Evolutionary conservation across 1,139 yeast genomes (phyloP), one percentile per base, ranked within the genome.

Genomic region (Debaryomyces subglobosus): DNA sequence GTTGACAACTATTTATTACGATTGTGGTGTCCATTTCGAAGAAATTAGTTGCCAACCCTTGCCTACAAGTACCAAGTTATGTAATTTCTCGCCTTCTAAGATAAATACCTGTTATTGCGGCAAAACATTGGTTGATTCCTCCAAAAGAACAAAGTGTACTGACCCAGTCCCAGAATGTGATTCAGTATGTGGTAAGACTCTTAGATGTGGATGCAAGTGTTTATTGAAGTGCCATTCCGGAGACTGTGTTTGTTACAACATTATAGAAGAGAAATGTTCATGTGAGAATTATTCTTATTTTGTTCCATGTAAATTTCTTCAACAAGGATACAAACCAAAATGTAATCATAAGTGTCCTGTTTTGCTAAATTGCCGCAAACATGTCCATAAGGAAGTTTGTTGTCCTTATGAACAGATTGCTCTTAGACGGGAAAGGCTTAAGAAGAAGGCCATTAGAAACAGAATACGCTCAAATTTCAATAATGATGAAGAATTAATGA

Each of bases 151-250:
- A 0, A 69, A 77, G 30, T 89, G 96, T 65, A 74, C 87, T 1
- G 96, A 89, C 55, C 85, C 90, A 0, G 77, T 89, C 35, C 94
- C 96, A 1, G 82, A 84, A 15, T 91, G 97, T 71, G 83, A 74
- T 5, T 62, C 75, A 12, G 65, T 68, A 0, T 91, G 97, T 65
- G 84, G 78, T 6, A 88, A 86, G 61, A 47, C 49, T 9, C 67
- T 89, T 25, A 67, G 78, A 0, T 91, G 97, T 71, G 97, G 97
- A 1, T 92, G 84, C 57, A 63, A 55, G 21, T 91, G 97, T 64
- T 71, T 75, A 49, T 73, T 81, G 62, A 71, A 72, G 43, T 91
- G 98, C 64, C 98, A 91, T 63, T 76, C 74, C 10, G 97, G 96
- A 1, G 78, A 77, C 1, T 91, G 97, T 61, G 77, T 84, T 25